phyloP scores from a whole-genome alignment of 768 basidiomycete genomes.

The Polyporus arcularius region DNA sequence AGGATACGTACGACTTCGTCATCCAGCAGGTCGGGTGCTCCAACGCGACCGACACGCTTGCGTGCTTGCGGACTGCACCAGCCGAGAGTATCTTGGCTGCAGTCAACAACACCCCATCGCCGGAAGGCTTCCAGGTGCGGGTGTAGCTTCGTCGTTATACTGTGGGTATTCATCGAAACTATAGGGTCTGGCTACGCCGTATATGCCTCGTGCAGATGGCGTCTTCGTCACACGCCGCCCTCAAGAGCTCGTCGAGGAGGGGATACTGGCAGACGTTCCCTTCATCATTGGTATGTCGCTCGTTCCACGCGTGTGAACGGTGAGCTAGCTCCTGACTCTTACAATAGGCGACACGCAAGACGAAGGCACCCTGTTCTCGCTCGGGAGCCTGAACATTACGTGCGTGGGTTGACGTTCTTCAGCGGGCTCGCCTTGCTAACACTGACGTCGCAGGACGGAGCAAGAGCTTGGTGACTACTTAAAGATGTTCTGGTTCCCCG shows the following conservation, averaged over 20 bases:
- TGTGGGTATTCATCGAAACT: not conserved
- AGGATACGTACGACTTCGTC: slow-evolving; percentile 42
- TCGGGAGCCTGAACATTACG: slow-evolving; percentile 32
- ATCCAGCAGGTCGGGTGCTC: slow-evolving; percentile 40
- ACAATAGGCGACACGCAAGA: slow-evolving; percentile 40
- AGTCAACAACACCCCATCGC: slow-evolving; percentile 31
- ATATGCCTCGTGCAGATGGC: slow-evolving; percentile 52
- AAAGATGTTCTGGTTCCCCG: slow-evolving; percentile 26
- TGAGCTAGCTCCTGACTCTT: not conserved
- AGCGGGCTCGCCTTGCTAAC: too few species aligned
- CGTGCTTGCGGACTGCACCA: slow-evolving; percentile 42
- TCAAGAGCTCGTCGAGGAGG: slow-evolving; percentile 41
- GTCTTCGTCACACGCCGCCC: slow-evolving; percentile 45
- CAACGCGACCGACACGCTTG: slow-evolving; percentile 36
- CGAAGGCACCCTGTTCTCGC: slow-evolving; percentile 51
- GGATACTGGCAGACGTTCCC: slow-evolving; percentile 49
- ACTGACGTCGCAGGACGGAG: slow-evolving; percentile 22
- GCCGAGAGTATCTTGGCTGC: slow-evolving; percentile 32
- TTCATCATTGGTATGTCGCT: slow-evolving; percentile 42
- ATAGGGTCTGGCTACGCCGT: slow-evolving; percentile 33
- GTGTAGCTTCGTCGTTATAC: not conserved
- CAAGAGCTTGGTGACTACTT: slow-evolving; percentile 20
- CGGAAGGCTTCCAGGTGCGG: slow-evolving; percentile 28
- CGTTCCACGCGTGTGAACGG: not conserved
- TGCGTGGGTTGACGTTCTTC: slow-evolving; percentile 1